Base-by-base conservation (phyloP, 805 yeast species). In the Debaryomyces prosopidis region DNA sequence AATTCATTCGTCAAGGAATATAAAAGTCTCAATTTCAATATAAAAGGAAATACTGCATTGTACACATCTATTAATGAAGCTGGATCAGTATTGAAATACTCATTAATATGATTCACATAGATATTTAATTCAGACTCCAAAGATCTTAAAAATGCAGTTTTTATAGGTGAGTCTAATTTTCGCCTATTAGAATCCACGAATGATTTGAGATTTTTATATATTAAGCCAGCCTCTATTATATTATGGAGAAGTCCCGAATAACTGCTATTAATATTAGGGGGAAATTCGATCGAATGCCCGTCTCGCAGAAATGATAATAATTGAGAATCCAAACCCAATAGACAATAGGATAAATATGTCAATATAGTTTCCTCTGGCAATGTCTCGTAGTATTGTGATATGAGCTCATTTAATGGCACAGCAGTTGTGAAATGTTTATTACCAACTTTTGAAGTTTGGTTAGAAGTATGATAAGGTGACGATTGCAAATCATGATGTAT, bases 181-280 rank as follows among this genome's bases (percentile, higher is more conserved):
- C 47, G 65, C 53, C 51, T 63, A 12, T 50, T 60, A 36, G 55
- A 40, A 17, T 53, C 40, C 32, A 75, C 50, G 16, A 57, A 53
- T 12, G 42, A 45, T 4, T 60, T 62, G 30, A 89, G 62, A 36
- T 69, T 61, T 42, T 76, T 74, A 63, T 79, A 88, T 2, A 89
- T 65, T 28, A 90, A 63, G 0, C 88, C 92, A 1, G 89, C 85
- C 60, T 90, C 97, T 34, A 85, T 67, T 1, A 87, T 65, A 20
- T 73, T 61, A 45, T 76, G 80, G 27, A 88, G 60, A 20, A 82
- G 54, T 0, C 82, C 82, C 37, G 84, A 73, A 18, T 78, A 69
- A 5, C 89, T 78, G 48, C 76, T 77, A 19, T 82, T 78, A 12
- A 85, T 62, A 36, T 71, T 69, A 1, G 62, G 49, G 1, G 94